phyloP scores from a whole-genome alignment of 345 rosid genomes.

The Cardamine chenopodiifolia region DNA sequence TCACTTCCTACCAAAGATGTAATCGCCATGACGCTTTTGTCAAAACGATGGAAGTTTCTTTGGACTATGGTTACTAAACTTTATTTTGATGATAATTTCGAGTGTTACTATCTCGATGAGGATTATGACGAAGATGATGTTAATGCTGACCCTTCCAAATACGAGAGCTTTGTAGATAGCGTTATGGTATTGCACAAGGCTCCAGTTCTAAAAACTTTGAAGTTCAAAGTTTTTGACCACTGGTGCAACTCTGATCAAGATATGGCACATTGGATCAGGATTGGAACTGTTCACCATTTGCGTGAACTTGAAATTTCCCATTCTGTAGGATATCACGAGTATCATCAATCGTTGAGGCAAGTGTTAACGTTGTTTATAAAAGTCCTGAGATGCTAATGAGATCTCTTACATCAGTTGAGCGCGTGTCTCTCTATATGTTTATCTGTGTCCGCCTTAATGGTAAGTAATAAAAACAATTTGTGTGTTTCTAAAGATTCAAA shows the following conservation, averaged over 20 bases:
- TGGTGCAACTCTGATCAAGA: background rate
- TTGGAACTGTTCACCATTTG: background rate
- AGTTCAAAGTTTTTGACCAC: background rate
- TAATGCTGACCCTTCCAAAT: no score
- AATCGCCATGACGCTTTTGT: background rate
- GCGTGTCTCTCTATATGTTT: conserved; percentile 19
- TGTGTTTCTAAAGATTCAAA: no score
- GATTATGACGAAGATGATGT: background rate
- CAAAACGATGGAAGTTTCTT: conserved; percentile 8
- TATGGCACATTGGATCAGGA: background rate
- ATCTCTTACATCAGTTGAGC: conserved; percentile 23
- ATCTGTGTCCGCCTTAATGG: background rate
- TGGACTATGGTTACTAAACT: background rate
- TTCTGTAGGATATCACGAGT: background rate
- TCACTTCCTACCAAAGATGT: background rate
- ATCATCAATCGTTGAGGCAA: background rate
- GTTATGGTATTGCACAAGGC: background rate
- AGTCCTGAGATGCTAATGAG: background rate
- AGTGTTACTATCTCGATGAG: no score
- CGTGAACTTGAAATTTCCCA: background rate
- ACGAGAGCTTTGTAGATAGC: background rate
- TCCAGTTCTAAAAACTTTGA: conserved; percentile 6
- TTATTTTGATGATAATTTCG: background rate
- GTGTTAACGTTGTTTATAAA: background rate
- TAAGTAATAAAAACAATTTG: background rate